phyloP scores from a whole-genome alignment of 805 yeast species.

The Cyberlindnera mrakii region DNA sequence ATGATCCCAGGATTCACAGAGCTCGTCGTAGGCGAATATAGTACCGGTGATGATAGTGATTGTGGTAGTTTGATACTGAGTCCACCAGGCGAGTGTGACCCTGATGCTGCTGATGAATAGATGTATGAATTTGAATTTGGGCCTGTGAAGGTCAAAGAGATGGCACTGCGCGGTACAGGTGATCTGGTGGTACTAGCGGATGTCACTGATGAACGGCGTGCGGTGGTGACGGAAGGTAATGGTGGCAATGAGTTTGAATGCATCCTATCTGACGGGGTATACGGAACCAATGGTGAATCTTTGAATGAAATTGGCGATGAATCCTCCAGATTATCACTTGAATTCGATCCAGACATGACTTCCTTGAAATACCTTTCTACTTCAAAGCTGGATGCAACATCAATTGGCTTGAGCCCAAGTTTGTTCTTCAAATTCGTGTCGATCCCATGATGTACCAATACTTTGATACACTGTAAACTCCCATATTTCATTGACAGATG shows the following conservation, averaged over 20 bases:
- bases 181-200: slow-evolving; percentile 15
- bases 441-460: slow-evolving; percentile 45
- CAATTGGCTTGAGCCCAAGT: slow-evolving; percentile 62
- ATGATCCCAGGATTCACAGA: slow-evolving; percentile 4
- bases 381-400: slow-evolving; percentile 50
- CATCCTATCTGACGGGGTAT: slow-evolving; percentile 5
- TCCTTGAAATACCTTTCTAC: slow-evolving; percentile 36
- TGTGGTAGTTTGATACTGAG: slow-evolving; percentile 18
- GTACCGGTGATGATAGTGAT: slow-evolving; percentile 19
- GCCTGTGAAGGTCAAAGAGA: slow-evolving; percentile 19
- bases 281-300: background rate
- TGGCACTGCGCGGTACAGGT: slow-evolving; percentile 21
- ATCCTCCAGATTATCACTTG: background rate
- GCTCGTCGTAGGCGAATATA: slow-evolving; percentile 19
- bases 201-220: slow-evolving; percentile 22
- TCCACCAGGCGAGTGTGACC: slow-evolving; percentile 4
- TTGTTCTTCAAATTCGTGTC: slow-evolving; percentile 44
- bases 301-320: background rate
- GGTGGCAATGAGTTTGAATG: slow-evolving; percentile 27
- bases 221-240: slow-evolving; percentile 28
- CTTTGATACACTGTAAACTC: slow-evolving; percentile 46
- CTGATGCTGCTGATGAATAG: slow-evolving; percentile 17
- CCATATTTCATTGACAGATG: slow-evolving; percentile 80
- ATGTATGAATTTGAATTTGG: slow-evolving; percentile 20
- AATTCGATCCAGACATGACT: slow-evolving; percentile 5